A percentile compares a stretch with the other conserved stretches of the same genome.
These are phyloP conservation scores for Trichoderma simmonsii DNA, from an alignment of 2,329 filamentous ascomycete genomes.

Conservation along the genomic window DNA sequence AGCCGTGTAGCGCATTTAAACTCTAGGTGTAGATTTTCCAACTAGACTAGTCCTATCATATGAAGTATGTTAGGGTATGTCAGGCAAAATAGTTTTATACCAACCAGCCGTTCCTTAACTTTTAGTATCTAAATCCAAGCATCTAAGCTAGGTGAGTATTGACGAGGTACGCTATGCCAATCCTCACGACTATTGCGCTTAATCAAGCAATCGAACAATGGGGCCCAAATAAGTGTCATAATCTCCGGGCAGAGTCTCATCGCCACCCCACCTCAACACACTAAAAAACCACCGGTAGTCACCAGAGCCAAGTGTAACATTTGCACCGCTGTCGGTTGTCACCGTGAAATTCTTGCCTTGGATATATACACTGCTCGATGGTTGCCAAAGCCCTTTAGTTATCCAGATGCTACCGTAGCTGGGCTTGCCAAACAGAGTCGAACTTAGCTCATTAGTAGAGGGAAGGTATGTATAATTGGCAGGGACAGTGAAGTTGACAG, in stretches of 20 bases:
- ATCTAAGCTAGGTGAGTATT: neutral
- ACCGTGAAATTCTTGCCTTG: neutral
- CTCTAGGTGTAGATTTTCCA: neutral
- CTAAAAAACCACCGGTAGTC: neutral
- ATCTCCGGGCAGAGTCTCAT: neutral
- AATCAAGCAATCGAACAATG: neutral
- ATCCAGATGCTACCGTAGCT: neutral
- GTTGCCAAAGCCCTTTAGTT: neutral
- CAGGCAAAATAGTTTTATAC: neutral
- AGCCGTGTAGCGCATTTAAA: neutral
- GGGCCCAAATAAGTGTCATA: neutral
- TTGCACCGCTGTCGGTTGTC: neutral
- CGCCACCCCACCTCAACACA: neutral
- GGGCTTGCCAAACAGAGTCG: neutral
- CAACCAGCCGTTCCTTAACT: neutral
- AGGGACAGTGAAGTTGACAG: neutral
- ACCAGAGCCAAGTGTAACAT: neutral
- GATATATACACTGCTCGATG: neutral
- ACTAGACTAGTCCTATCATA: neutral
- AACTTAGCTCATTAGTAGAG: neutral
- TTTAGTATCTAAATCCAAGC: neutral
- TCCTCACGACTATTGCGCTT: neutral
- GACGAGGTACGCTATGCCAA: neutral
- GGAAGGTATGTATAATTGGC: neutral
- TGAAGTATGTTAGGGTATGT: neutral